Evolutionary conservation across 495 filamentous ascomycete genomes (phyloP), one percentile per base, ranked within the genome.

Genomic region (Xylaria acuta): DNA sequence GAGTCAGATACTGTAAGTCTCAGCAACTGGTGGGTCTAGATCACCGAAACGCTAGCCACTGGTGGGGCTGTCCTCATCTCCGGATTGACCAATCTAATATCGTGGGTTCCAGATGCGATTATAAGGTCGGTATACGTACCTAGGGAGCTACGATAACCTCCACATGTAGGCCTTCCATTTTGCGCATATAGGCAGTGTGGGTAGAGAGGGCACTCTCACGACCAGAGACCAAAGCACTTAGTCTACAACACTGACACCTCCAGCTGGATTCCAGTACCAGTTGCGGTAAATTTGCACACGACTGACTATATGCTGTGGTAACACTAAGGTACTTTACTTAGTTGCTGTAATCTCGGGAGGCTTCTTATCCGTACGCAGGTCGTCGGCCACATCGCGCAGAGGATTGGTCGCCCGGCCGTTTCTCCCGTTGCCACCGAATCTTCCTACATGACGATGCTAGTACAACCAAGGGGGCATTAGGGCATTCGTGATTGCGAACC

Each of bases 361-460:
- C 41, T 58, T 59, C 51, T 38, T 20, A 59, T 72, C 70, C 56
- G 69, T 71, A 71, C 47, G 69, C 69, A 71, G 60, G 45, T 32
- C 27, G 30, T 34, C 45, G 59, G 59, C 45, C 45, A 71, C 36
- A 58, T 22, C 30, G 43, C 41, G 36, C 5, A 70, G 41, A 51
- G 59, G 68, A 64, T 41, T 70, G 45, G 40, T 64, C 40, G 45
- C 59, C 59, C 36, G 45, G 58, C 9, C 59, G 34, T 25, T 45
- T 64, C 49, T 32, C 22, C 22, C 40, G 40, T 43, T 49, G 69
- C 45, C 69, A 64, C 69, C 27, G 27, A 64, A 8, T 53, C 63
- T 71, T 64, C 59, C n/a, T 64, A 64, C 69, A 71, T 71, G 69
- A 69, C 22, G 53, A 71, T 71, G 62, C 62, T 56, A 53, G 43